phyloP scores from a whole-genome alignment of 1,284 basidiomycete species.

The Sutorius eximius region DNA sequence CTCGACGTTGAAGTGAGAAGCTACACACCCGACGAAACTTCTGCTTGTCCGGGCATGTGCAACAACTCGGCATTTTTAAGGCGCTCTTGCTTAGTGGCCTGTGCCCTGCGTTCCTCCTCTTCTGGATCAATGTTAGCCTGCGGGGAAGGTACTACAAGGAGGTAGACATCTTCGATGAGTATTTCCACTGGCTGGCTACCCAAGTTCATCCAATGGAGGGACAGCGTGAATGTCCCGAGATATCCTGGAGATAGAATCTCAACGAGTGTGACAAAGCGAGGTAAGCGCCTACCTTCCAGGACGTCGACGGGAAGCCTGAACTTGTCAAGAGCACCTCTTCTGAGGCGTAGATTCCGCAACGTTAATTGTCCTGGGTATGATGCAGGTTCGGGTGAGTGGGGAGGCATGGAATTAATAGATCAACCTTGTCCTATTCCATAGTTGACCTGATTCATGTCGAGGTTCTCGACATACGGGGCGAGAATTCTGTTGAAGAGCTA shows the following conservation, averaged over 20 bases:
- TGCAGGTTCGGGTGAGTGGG: constrained; percentile 6
- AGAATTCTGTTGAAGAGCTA: constrained; percentile 91
- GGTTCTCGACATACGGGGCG: constrained; percentile 94
- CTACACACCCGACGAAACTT: constrained; percentile 47
- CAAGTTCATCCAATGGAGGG: constrained; percentile 95
- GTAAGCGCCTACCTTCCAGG: constrained; percentile 66
- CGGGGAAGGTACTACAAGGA: constrained; percentile 87
- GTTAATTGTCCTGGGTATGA: constrained; percentile 72
- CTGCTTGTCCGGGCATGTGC: constrained; percentile 67
- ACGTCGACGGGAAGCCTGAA: constrained; percentile 97
- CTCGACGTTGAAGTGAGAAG: constrained; percentile 2
- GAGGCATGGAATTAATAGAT: not conserved
- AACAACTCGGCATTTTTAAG: constrained; percentile 88
- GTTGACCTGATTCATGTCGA: constrained; percentile 94
- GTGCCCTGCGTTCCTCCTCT: constrained; percentile 82
- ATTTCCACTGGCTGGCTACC: constrained; percentile 93
- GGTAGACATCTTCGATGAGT: constrained; percentile 91
- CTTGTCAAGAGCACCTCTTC: constrained; percentile 94
- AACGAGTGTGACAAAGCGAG: not conserved
- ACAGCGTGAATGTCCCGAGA: constrained; percentile 89
- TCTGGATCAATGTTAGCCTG: constrained; percentile 73
- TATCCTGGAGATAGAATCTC: constrained; percentile 58
- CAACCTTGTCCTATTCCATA: constrained; percentile 91
- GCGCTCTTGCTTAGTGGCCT: constrained; percentile 88
- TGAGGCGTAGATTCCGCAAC: constrained; percentile 81